Conservation (phyloP, 805 yeast species). For the Candida takata region DNA sequence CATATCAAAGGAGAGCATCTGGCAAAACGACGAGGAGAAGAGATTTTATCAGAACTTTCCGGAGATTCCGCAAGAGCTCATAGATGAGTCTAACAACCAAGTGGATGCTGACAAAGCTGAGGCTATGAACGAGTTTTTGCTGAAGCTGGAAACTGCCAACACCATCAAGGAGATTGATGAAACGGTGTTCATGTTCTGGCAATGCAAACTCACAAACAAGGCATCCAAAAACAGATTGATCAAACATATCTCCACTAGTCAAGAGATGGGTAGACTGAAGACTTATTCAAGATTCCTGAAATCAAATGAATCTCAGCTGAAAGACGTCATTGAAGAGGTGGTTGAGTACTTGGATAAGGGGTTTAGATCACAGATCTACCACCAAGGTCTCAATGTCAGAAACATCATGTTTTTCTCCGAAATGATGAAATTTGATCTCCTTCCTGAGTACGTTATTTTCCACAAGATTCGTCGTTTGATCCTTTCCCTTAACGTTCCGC, state of each 20-base stretch:
- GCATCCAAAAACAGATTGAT: conserved; percentile 60
- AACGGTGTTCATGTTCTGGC: conserved; percentile 42
- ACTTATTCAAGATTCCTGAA: conserved; percentile 64
- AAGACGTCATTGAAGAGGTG: conserved; percentile 46
- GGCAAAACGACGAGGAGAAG: conserved; percentile 64
- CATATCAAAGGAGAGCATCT: conserved; percentile 29
- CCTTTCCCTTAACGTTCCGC: conserved; percentile 40
- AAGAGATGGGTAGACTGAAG: conserved; percentile 38
- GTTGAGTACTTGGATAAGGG: conserved; percentile 49
- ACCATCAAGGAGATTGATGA: conserved; percentile 45
- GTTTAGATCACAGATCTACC: conserved; percentile 53
- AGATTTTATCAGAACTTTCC: conserved; percentile 58
- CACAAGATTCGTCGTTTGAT: conserved; percentile 64
- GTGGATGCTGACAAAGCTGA: conserved; percentile 26
- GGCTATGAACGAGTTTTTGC: conserved; percentile 36
- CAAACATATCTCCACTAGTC: conserved; percentile 45
- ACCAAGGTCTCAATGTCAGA: conserved; percentile 44
- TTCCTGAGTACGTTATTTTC: conserved; percentile 65
- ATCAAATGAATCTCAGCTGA: conserved; percentile 42
- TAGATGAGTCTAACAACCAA: conserved; percentile 25
- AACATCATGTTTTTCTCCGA: conserved; percentile 64
- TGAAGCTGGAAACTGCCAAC: conserved; percentile 34
- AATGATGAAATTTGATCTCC: conserved; percentile 64
- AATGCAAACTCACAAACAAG: conserved; percentile 51
- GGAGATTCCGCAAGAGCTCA: conserved; percentile 28